A percentile compares a stretch with the other conserved stretches of the same genome.
These are phyloP conservation scores for Angophora floribunda DNA, from an alignment of 345 rosid genomes.

Conservation along the genomic window DNA sequence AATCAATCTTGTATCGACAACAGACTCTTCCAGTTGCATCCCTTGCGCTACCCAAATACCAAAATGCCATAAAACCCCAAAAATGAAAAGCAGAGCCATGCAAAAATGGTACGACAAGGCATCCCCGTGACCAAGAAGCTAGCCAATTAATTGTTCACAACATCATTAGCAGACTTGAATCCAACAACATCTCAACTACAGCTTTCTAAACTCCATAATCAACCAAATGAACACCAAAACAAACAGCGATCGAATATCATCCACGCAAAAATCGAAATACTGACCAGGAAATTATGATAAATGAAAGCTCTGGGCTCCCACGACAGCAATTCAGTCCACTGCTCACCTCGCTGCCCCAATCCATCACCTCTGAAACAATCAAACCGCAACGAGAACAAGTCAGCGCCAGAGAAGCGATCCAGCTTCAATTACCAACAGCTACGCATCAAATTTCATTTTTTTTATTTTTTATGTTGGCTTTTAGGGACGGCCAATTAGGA, in stretches of 20 bases:
- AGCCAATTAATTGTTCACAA: neutral
- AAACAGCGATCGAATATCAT: neutral
- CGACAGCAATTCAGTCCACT: slow-evolving; percentile 83
- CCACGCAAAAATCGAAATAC: neutral
- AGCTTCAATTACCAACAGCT: neutral
- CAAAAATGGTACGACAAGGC: neutral
- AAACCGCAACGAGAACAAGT: neutral
- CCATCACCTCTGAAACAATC: slow-evolving; percentile 34
- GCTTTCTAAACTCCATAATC: neutral
- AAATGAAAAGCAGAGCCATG: neutral
- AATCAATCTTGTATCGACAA: neutral
- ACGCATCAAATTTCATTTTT: neutral
- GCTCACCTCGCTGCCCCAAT: slow-evolving; percentile 56
- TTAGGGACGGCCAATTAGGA: neutral
- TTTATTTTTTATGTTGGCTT: neutral
- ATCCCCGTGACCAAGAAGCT: neutral
- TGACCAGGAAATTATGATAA: slow-evolving; percentile 82
- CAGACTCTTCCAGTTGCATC: neutral
- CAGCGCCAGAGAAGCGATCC: neutral
- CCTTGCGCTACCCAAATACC: neutral
- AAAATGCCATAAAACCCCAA: neutral
- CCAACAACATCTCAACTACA: neutral
- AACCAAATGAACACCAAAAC: neutral
- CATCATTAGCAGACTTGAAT: neutral
- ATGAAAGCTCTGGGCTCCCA: slow-evolving; percentile 92